These are phyloP conservation scores for Ajuga chamaepitys DNA, from an alignment of 257 asterid species.

Conservation along the genomic window DNA sequence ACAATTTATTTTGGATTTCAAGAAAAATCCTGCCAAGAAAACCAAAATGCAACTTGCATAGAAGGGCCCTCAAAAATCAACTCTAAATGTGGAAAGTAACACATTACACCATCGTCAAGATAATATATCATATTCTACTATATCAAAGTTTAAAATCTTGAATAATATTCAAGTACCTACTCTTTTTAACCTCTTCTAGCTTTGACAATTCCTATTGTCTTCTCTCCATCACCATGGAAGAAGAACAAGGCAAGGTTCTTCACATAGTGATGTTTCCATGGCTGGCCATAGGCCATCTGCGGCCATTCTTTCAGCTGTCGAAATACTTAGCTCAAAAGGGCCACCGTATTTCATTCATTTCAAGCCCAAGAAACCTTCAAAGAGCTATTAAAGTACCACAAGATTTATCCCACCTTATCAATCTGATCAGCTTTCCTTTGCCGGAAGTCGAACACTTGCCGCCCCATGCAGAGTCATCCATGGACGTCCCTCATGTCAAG, in stretches of 20 bases:
- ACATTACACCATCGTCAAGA: not conserved
- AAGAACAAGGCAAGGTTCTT: constrained; percentile 29
- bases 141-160: not conserved
- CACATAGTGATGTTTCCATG: constrained; percentile 90
- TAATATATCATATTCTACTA: not conserved
- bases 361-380: constrained; percentile 69
- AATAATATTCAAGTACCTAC: not conserved
- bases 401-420: constrained; percentile 37
- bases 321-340: constrained; percentile 57
- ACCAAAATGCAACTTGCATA: constrained; percentile 6
- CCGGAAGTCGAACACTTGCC: constrained; percentile 51
- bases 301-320: constrained; percentile 59
- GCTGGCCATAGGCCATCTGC: constrained; percentile 87
- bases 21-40: not conserved
- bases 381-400: constrained; percentile 44
- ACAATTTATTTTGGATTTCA: not conserved
- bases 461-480: constrained; percentile 65
- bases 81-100: not conserved
- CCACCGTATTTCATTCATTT: constrained; percentile 62
- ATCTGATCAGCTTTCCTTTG: constrained; percentile 37
- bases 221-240: constrained; percentile 37
- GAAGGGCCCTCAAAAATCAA: not conserved
- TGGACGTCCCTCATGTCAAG: constrained; percentile 67
- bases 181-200: not conserved
- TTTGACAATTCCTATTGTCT: not conserved